These are phyloP conservation scores for Phylloporus sp. DNA, from an alignment of 768 basidiomycete species.

Conservation along the genomic window DNA sequence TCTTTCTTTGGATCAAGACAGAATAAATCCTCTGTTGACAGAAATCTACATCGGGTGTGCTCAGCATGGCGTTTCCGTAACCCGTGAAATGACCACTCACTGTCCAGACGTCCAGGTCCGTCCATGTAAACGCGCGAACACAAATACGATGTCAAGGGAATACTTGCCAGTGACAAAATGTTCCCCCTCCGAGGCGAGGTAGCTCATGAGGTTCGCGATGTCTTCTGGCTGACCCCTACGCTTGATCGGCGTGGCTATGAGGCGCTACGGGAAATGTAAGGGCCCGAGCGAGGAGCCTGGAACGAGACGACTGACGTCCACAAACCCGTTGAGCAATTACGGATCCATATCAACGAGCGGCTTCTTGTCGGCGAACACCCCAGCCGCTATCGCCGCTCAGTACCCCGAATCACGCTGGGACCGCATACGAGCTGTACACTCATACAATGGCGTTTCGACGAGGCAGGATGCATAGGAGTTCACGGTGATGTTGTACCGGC, in stretches of 20 bases:
- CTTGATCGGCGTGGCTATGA: constrained; percentile 1
- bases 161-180: constrained; percentile 33
- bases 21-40: too few relatives aligned
- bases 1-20: too few relatives aligned
- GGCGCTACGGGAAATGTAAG: background rate
- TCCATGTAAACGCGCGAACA: background rate
- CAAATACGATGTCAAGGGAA: background rate
- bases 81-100: too few relatives aligned
- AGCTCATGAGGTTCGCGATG: constrained; percentile 31
- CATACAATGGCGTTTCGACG: constrained; percentile 29
- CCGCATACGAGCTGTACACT: background rate
- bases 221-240: constrained; percentile 28
- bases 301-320: background rate
- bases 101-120: too few relatives aligned
- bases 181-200: constrained; percentile 31
- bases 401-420: background rate
- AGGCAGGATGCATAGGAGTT: constrained; percentile 36
- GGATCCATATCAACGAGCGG: too few relatives aligned
- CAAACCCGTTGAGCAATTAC: background rate
- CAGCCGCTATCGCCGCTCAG: background rate
- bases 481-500: constrained; percentile 30
- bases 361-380: background rate
- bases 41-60: too few relatives aligned
- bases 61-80: too few relatives aligned
- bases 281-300: too few relatives aligned